Base-by-base conservation (phyloP, 148 eudicot species). In the Talinum fruticosum region DNA sequence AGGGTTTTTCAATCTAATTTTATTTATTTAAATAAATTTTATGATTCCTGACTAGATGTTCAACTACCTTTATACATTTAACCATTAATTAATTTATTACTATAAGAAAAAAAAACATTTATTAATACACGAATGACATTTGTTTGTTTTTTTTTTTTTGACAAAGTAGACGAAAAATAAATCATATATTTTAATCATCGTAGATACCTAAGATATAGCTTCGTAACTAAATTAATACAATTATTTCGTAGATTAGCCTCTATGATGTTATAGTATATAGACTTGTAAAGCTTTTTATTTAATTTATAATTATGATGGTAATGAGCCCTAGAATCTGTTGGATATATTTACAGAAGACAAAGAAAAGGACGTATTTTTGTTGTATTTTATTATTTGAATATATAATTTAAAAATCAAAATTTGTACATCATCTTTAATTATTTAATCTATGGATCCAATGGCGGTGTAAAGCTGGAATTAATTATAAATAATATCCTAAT, bases 31-130 rank as follows among this genome's bases (percentile, higher is more conserved):
- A 8, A 3, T 44, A 15, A 13, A 76, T 45, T 74, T 66, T 33
- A 45, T 76, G 72, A 67, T 23, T 3, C n/a, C 21, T 66, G 79
- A 76, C 79, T 76, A 76, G 79, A 66, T 66, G 45, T 67, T 47
- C 72, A 76, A 76, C 72, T 66, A 66, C 24, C 28, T 65, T 41
- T 7, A 41, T 3, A 41, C 47, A 41, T 41, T 41, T 2, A 7
- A 8, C 12, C 12, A 41, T 41, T 41, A 8, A 14, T 10, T 41
- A 41, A 41, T 41, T 41, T 8, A 41, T 41, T 41, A 41, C 47
- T 14, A 41, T 1, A 12, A 41, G 12, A 41, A 41, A 41, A 3
- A 41, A 1, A 41, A 3, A 3, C 12, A 30, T 10, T 15, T 65
- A 28, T 28, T 29, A 10, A 51, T 51, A 49, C n/a, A 18, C 57